Conservation (phyloP, 352 stramenopile genomes). For the Pythium oligandrum region DNA sequence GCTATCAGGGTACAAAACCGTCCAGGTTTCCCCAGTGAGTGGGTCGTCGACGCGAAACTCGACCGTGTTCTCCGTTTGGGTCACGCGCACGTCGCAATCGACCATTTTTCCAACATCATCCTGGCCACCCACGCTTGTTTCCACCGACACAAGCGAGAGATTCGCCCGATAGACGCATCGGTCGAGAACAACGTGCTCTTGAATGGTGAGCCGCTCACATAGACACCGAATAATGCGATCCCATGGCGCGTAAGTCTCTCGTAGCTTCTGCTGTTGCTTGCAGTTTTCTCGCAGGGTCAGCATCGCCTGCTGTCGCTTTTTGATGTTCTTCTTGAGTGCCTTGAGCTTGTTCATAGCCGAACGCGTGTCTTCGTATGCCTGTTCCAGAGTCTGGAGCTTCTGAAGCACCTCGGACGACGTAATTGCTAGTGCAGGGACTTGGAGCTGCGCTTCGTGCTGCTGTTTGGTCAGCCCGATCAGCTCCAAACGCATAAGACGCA, state of each 20-base stretch:
- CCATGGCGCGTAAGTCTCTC: conserved; percentile 29
- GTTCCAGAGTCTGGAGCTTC: conserved; percentile 11
- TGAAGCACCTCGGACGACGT: conserved; percentile 9
- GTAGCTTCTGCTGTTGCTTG: conserved; percentile 16
- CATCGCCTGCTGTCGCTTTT: conserved; percentile 21
- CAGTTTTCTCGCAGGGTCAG: conserved; percentile 12
- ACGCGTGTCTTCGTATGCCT: conserved; percentile 2
- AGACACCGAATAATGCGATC: conserved; percentile 24
- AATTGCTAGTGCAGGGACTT: conserved; percentile 29
- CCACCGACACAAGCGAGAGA: conserved; percentile 32
- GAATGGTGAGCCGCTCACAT: conserved; percentile 26
- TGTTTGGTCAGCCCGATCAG: conserved; percentile 40
- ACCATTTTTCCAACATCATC: conserved; percentile 16
- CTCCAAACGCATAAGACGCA: conserved; percentile 32
- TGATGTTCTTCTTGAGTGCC: conserved; percentile 24
- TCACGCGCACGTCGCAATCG: conserved; percentile 38
- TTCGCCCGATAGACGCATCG: conserved; percentile 38
- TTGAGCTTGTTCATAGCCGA: conserved; percentile 7
- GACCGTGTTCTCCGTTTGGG: conserved; percentile 18
- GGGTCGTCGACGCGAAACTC: conserved; percentile 42
- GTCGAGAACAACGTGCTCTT: conserved; percentile 20
- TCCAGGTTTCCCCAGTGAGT: conserved; percentile 14
- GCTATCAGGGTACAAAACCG: conserved; percentile 45
- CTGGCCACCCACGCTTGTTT: conserved; percentile 14
- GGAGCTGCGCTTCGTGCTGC: conserved; percentile 31